Percentiles rank a stretch among this genome's conserved stretches.
Conservation (phyloP, 805 yeast species). For the Candida berthetii region DNA sequence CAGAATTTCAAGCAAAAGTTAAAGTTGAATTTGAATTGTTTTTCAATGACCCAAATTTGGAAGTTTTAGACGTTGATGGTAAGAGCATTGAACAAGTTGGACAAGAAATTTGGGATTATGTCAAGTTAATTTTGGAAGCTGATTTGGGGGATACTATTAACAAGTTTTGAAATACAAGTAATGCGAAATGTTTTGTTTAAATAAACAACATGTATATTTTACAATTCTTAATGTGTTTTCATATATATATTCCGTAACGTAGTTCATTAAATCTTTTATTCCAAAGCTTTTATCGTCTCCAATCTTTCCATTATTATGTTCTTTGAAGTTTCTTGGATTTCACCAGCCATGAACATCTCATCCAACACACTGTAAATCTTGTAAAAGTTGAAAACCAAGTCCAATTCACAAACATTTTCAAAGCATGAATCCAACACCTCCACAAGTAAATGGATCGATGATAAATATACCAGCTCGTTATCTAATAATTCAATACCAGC, state of each 20-base stretch:
- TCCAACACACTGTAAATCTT: constrained; percentile 79
- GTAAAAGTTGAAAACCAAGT: constrained; percentile 86
- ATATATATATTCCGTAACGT: too few species aligned
- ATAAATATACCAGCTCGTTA: constrained; percentile 77
- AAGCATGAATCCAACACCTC: constrained; percentile 84
- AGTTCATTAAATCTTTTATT: constrained; percentile 21
- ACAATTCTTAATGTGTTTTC: too few species aligned
- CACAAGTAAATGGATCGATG: constrained; percentile 81
- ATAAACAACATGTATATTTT: too few species aligned
- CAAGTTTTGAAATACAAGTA: constrained; percentile 5
- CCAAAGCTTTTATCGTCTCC: constrained; percentile 56
- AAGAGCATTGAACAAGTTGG: constrained; percentile 51
- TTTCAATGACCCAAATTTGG: constrained; percentile 32
- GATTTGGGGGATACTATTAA: constrained; percentile 3
- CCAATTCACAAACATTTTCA: constrained; percentile 78
- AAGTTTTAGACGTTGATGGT: constrained; percentile 53
- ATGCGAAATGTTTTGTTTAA: too few species aligned
- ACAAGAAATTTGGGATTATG: constrained; percentile 33
- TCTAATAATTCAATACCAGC: constrained; percentile 74
- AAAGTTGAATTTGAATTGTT: constrained; percentile 48
- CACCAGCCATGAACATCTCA: constrained; percentile 87
- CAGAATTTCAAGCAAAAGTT: constrained; percentile 70
- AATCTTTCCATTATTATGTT: constrained; percentile 58
- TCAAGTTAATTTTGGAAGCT: constrained; percentile 10
- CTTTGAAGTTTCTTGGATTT: constrained; percentile 80